phyloP scores from a whole-genome alignment of 2,329 filamentous ascomycete genomes.

The Xylaria hypoxylon region DNA sequence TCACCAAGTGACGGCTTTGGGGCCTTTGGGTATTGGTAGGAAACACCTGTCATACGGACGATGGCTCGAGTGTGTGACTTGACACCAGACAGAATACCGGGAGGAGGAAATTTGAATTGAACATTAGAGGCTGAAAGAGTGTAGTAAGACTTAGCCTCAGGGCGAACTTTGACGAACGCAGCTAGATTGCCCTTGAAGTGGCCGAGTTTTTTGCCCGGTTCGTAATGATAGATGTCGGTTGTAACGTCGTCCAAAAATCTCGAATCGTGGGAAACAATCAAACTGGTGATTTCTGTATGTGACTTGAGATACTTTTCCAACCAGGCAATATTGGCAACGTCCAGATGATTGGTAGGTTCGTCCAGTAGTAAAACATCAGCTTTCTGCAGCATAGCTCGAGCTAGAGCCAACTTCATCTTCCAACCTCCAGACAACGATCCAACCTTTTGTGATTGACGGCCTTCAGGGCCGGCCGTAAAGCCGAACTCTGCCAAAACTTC shows the following conservation, averaged over 20 bases:
- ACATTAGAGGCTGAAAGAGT: constrained; percentile 88
- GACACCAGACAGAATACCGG: constrained; percentile 92
- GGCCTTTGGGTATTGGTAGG: constrained; percentile 92
- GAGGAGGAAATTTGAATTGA: constrained; percentile 97
- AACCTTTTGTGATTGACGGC: constrained; percentile 88
- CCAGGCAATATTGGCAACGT: constrained; percentile 97
- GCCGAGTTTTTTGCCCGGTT: constrained; percentile 91
- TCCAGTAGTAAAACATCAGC: constrained; percentile 97
- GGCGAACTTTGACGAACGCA: constrained; percentile 87
- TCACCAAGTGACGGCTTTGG: constrained; percentile 88
- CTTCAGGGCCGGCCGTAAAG: constrained; percentile 89
- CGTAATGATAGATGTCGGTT: constrained; percentile 99
- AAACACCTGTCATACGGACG: constrained; percentile 91
- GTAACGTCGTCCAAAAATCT: constrained; percentile 97
- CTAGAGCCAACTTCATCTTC: constrained; percentile 99
- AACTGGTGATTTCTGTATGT: constrained; percentile 95
- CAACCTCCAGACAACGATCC: constrained; percentile 96
- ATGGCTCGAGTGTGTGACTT: constrained; percentile 95
- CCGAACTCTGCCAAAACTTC: constrained; percentile 90
- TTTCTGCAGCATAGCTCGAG: constrained; percentile 94
- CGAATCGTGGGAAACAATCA: constrained; percentile 99
- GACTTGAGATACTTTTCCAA: constrained; percentile 93
- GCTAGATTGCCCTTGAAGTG: constrained; percentile 86
- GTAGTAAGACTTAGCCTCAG: constrained; percentile 98
- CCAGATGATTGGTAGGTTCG: constrained; percentile 98